Evolutionary conservation across 345 rosid species (phyloP).

Genomic region (Aquilaria sinensis): DNA sequence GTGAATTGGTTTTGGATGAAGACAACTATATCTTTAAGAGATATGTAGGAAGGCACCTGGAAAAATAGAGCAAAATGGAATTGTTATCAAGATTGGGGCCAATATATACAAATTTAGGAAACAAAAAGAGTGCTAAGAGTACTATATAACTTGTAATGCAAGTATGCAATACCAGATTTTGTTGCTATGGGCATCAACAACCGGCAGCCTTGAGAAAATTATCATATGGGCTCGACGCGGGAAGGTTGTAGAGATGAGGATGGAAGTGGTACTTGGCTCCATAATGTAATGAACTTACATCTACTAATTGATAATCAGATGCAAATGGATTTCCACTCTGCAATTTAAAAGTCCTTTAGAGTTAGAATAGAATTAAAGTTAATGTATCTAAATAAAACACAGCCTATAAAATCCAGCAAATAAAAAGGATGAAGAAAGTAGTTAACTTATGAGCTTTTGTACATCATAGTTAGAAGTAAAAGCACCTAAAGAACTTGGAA

Average conservation of each 20-base stretch:
- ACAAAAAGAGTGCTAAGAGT: neutral
- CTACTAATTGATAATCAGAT: conserved; percentile 17
- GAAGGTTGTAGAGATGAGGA: conserved; percentile 42
- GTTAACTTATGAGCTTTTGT: too few species aligned
- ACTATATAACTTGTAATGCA: too few species aligned
- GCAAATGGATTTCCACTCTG: conserved; percentile 45
- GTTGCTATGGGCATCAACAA: conserved; percentile 22
- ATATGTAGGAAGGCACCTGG: neutral
- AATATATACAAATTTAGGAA: neutral
- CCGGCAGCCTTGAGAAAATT: conserved; percentile 57
- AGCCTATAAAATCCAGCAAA: too few species aligned
- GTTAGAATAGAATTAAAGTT: neutral
- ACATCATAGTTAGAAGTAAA: too few species aligned
- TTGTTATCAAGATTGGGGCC: too few species aligned
- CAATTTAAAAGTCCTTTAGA: conserved; percentile 9
- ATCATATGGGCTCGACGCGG: conserved; percentile 55
- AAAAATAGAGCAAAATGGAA: too few species aligned
- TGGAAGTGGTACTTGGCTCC: conserved; percentile 40
- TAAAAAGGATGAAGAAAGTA: too few species aligned
- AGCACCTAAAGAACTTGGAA: too few species aligned
- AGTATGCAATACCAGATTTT: too few species aligned
- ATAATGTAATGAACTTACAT: conserved; percentile 21
- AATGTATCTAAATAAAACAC: too few species aligned
- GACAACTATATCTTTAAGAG: conserved; percentile 35
- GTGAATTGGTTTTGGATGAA: conserved; percentile 29